Base-by-base conservation (phyloP, 306 rosid genomes). In the Sindora glabra region DNA sequence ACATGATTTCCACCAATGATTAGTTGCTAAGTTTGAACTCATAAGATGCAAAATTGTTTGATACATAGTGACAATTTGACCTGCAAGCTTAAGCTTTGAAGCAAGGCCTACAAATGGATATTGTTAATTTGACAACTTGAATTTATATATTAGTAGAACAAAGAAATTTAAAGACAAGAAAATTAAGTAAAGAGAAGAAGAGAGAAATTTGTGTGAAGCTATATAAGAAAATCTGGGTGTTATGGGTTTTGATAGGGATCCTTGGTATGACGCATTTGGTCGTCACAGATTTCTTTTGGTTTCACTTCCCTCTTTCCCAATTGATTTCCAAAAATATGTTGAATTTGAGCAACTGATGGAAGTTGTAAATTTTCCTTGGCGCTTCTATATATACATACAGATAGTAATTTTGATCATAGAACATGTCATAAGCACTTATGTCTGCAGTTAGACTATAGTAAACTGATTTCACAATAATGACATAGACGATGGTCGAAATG, bases 401-500 rank as follows among this genome's bases (percentile, higher is more conserved):
- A 41, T 51, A 53, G 57, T 46, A 15, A 18, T 46, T 13, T 46
- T 59, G 36, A 46, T 13, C 41, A 47, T 22, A 63, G 38, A 41
- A 32, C 32, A 42, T 24, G 11, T 24, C 19, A 36, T 18, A 48
- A 16, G n/a, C n/a, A n/a, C 32, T n/a, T 70, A 25, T 44, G 15
- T 42, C 27, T 38, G 21, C 47, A 62, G 10, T 29, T 46, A 30
- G 27, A 21, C 21, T 22, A n/a, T 22, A 30, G 60, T 64, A 65
- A 37, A 61, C 47, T 42, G 47, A 53, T 21, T 26, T 26, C 62
- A n/a, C n/a, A n/a, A 53, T 10, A 36, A 50, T 67, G 76, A 47
- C 49, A 23, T 49, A 62, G 78, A 53, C 44, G 57, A 46, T 55
- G 69, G 54, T 13, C 63, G 69, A 42, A 56, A 8, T 19, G 40